Evolutionary conservation across 2,329 filamentous ascomycete species (phyloP), one percentile per base, ranked within the genome.

Genomic region (Akanthomyces uredinophilus): DNA sequence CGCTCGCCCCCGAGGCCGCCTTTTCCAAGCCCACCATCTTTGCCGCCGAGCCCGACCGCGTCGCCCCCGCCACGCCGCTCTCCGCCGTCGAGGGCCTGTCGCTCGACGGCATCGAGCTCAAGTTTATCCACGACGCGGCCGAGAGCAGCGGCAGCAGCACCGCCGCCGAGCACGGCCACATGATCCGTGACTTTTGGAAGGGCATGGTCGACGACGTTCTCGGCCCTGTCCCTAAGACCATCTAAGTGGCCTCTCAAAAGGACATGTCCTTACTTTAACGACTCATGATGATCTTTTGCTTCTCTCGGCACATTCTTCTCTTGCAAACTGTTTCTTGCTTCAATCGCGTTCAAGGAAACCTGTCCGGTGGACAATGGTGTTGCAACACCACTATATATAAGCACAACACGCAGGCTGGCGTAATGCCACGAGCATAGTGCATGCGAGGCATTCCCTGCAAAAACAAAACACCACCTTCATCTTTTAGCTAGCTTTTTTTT

Each of bases 61-160:
- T 85, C 32, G 70, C 80, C 4, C 76, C 82, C 4, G 77, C 78
- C 2, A 75, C 79, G 5, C 79, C 83, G 5, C 73, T 87, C 62
- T 82, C 81, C 10, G 82, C 83, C 69, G 77, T 87, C n/a, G 82
- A 86, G 68, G 79, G 79, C n/a, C 80, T 85, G 67, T 79, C 80
- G 52, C 68, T 85, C 8, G 83, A 86, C 69, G 79, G 83, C 52
- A 76, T 83, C 6, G 79, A 84, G 71, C 75, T 87, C 58, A 82
- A 81, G 69, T 82, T 83, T 67, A 75, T 75, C 11, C 80, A 84
- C 64, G 73, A 77, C 10, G 62, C 69, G 64, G 70, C 27, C 11
- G 71, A 64, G 24, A 29, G 1, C 10, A 22, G 22, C 24, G 50
- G 64, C 14, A 64, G 64, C 14, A 64, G 70, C 27, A 69, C 70